Percentiles rank a stretch among this genome's conserved stretches.
These are phyloP conservation scores for Penicillium flavigenum DNA, from an alignment of 495 filamentous ascomycete genomes.

Conservation along the genomic window DNA sequence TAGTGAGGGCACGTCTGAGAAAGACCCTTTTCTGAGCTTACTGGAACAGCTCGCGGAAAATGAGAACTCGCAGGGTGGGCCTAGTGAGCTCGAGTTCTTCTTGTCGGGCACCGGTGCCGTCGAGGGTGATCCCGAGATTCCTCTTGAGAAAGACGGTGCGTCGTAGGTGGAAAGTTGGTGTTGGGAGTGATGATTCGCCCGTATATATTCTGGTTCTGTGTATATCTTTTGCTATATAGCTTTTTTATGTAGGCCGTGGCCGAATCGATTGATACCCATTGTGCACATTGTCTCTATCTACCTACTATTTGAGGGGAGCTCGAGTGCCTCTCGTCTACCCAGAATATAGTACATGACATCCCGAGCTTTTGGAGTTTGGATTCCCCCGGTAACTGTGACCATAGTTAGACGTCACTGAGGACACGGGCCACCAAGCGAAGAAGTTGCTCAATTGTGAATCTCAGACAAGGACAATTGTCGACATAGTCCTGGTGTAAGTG, in stretches of 20 bases:
- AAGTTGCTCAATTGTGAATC: too few relatives aligned
- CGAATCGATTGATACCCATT: conserved; percentile 11
- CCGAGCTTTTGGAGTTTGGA: too few relatives aligned
- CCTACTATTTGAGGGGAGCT: not conserved
- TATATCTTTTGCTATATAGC: conserved; percentile 3
- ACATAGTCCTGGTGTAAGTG: too few relatives aligned
- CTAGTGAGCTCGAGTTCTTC: conserved; percentile 73
- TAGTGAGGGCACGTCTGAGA: conserved; percentile 49
- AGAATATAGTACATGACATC: too few relatives aligned
- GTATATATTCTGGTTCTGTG: conserved; percentile 2
- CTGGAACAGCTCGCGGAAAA: conserved; percentile 80
- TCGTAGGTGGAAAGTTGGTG: not conserved
- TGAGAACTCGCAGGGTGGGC: conserved; percentile 58
- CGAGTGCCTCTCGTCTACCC: too few relatives aligned
- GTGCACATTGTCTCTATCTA: not conserved
- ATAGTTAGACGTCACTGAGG: too few relatives aligned
- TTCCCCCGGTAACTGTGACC: too few relatives aligned
- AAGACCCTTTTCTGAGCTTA: conserved; percentile 75
- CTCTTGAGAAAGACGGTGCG: conserved; percentile 1
- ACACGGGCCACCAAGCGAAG: too few relatives aligned
- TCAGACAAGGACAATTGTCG: too few relatives aligned
- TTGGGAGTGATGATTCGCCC: not conserved
- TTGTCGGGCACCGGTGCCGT: conserved; percentile 41
- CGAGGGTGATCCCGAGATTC: conserved; percentile 19
- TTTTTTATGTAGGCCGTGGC: not conserved